A percentile compares a stretch with the other conserved stretches of the same genome.
Evolutionary conservation across 176 grass and related monocot genomes (phyloP).

Genomic region (Avena sativa): DNA sequence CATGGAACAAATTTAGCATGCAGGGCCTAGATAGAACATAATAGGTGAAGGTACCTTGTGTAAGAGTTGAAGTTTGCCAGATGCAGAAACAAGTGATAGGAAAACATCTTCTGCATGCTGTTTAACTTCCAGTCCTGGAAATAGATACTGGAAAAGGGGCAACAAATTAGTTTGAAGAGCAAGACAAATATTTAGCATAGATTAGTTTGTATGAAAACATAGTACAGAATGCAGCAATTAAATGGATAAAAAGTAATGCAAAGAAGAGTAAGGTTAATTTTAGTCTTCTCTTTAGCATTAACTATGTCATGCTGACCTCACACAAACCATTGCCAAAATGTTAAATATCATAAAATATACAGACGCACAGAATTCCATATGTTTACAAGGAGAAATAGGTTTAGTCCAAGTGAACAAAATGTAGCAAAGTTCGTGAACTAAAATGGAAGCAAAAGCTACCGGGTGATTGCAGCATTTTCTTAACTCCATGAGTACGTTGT

Average conservation of each 20-base stretch:
- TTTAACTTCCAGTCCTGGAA: conserved; percentile 49
- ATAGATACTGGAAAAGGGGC: conserved; percentile 54
- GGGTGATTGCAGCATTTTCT: conserved; percentile 79
- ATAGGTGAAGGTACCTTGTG: conserved; percentile 49
- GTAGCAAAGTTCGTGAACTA: conserved; percentile 22
- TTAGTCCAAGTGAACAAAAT: conserved; percentile 16
- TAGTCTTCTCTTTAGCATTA: background rate
- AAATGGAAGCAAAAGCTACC: conserved; percentile 45
- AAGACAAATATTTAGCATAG: background rate
- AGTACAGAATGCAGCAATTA: background rate
- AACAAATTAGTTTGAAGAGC: background rate
- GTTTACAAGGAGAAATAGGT: background rate
- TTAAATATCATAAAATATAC: background rate
- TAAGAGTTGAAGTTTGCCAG: conserved; percentile 73
- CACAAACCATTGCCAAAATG: conserved; percentile 19
- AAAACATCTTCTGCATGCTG: conserved; percentile 50
- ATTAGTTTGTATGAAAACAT: background rate
- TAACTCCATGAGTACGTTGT: conserved; percentile 55
- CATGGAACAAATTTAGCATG: background rate
- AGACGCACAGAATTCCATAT: background rate
- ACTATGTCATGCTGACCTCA: background rate
- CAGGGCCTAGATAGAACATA: background rate
- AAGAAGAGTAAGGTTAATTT: background rate
- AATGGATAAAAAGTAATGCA: background rate
- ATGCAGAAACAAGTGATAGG: conserved; percentile 62